phyloP scores from a whole-genome alignment of 208 protist genomes.

The Trypanosoma platydactyli region DNA sequence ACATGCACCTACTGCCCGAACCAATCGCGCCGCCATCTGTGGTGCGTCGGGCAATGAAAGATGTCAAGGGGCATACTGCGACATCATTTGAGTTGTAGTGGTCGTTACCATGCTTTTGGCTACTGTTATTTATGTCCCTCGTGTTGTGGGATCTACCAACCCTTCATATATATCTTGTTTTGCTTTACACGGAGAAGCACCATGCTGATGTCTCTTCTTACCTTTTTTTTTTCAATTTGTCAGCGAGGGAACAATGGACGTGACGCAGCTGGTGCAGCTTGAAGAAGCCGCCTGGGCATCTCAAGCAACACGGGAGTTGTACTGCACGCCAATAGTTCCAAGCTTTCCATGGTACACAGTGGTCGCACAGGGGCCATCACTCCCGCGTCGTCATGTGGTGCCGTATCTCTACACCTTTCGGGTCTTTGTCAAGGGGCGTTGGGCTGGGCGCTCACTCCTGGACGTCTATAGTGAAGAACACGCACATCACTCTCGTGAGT shows the following conservation, averaged over 20 bases:
- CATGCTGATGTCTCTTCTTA: not conserved
- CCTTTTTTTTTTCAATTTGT: conserved; percentile 6
- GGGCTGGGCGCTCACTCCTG: conserved; percentile 85
- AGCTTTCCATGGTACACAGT: conserved; percentile 86
- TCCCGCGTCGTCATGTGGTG: conserved; percentile 66
- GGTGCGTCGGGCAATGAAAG: conserved; percentile 35
- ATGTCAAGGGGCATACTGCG: conserved; percentile 17
- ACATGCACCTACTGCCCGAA: conserved; percentile 32
- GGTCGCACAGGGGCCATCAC: not conserved
- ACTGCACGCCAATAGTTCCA: conserved; percentile 54
- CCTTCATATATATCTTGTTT: too few species aligned
- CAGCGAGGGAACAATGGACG: conserved; percentile 13
- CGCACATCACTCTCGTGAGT: conserved; percentile 66
- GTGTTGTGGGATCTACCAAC: too few species aligned
- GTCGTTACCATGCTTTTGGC: not conserved
- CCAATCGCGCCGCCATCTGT: conserved; percentile 60
- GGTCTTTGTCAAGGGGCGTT: conserved; percentile 92
- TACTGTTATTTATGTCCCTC: not conserved
- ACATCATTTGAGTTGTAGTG: not conserved
- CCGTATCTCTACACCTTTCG: conserved; percentile 92
- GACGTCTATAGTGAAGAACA: conserved; percentile 91
- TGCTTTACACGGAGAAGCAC: not conserved
- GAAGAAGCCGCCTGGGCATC: conserved; percentile 63
- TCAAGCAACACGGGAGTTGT: conserved; percentile 35
- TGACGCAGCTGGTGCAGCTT: conserved; percentile 27